Evolutionary conservation across 768 basidiomycete genomes (phyloP), one percentile per base, ranked within the genome.

Genomic region (Tulasnella sp.): DNA sequence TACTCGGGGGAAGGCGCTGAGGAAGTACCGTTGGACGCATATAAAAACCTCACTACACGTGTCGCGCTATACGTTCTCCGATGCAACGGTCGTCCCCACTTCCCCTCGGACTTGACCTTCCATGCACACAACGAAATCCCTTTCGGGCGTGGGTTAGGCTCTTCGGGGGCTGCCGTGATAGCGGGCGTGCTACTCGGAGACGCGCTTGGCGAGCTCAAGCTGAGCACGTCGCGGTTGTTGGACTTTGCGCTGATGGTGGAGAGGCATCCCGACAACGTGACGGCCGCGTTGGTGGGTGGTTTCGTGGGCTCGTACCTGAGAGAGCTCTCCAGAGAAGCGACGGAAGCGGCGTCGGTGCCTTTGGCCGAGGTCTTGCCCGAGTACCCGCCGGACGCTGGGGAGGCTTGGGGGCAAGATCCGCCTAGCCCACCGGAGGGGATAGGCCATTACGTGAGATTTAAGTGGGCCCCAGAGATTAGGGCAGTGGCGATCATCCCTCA

Each of bases 211-310:
- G 75, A 85, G 19, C 86, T 98, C 74, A 78, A 84, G 29, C 87
- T 98, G 12, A 80, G 90, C 16, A 82, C 79, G 35, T 85, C 84
- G 52, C 88, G 97, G 32, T 83, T 96, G 77, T 87, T 98, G 74
- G 97, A 99, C 81, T 96, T 92, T 78, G 95, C 96, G 1, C 85
- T 99, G 69, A 99, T 99, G 97, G 95, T 99, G 77, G 97, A 99
- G 81, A 86, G 97, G 19, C 97, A 99, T 79, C 97, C 97, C 17
- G 97, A 99, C 81, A 99, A 99, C 79, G 95, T 99, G 78, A 97
- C 97, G 0, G 97, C 97, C 2, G 96, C 95, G 0, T 87, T 99
- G 41, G 86, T 98, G 19, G 97, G 97, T 40, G 97, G 97, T 0
- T 98, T 99, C 80, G 93, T 98, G 32, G 97, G 97, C 22, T 92